Percentiles rank a stretch among this genome's conserved stretches.
Evolutionary conservation across 2,329 filamentous ascomycete genomes (phyloP).

Genomic region (Thelonectria blattea): DNA sequence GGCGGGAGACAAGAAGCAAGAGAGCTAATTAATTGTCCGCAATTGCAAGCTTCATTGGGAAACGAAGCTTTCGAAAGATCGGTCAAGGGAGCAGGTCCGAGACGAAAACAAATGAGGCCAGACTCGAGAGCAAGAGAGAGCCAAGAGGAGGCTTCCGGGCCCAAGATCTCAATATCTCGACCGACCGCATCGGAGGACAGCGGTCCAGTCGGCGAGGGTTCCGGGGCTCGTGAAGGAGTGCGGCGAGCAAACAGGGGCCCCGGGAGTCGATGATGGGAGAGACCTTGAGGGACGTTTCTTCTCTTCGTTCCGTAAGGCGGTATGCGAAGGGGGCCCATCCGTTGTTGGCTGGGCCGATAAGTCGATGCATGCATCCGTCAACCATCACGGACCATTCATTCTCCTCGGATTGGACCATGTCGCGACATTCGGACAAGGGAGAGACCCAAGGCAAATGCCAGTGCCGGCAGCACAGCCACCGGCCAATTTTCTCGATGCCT

Average conservation of each 20-base stretch:
- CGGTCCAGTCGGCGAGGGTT: slow-evolving; percentile 29
- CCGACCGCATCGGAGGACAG: slow-evolving; percentile 15
- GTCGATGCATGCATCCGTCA: neutral
- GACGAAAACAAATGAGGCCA: neutral
- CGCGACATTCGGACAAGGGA: no score
- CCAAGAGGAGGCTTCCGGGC: neutral
- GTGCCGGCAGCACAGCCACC: slow-evolving; percentile 13
- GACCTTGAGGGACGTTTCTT: neutral
- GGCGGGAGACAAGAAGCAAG: neutral
- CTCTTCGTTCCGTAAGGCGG: neutral
- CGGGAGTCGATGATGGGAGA: neutral
- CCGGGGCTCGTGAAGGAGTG: slow-evolving; percentile 21
- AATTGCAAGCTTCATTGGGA: neutral
- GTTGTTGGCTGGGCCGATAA: slow-evolving; percentile 16
- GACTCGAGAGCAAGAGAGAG: neutral
- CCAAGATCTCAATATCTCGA: slow-evolving; percentile 18
- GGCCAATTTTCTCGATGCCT: neutral
- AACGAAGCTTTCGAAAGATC: slow-evolving; percentile 1
- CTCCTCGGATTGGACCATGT: neutral
- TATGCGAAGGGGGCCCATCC: neutral
- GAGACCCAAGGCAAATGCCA: neutral
- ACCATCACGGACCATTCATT: slow-evolving; percentile 3
- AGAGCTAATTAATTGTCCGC: neutral
- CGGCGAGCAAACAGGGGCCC: neutral
- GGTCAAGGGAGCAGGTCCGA: neutral